A percentile compares a stretch with the other conserved stretches of the same genome.
These are phyloP conservation scores for Naegleria gruberi DNA, from an alignment of 208 protist species.

Conservation along the genomic window DNA sequence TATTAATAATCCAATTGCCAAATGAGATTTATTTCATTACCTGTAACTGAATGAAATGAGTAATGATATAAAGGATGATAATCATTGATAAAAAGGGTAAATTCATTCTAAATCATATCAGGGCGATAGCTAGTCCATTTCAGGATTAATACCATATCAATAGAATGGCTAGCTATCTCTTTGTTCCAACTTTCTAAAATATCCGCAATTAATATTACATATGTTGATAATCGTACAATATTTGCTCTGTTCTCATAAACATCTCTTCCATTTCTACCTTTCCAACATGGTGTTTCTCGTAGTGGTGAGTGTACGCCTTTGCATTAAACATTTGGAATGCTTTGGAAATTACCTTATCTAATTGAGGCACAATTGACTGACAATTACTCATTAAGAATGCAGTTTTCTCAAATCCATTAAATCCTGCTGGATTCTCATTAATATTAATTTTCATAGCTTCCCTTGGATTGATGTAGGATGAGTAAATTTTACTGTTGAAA, in stretches of 20 bases:
- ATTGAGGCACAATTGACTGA: constrained; percentile 22
- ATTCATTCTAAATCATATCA: too few relatives aligned
- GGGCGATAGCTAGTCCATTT: too few relatives aligned
- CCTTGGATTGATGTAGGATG: neutral
- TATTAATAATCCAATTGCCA: too few relatives aligned
- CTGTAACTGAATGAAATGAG: too few relatives aligned
- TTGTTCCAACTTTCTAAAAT: too few relatives aligned
- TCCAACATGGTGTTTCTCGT: constrained; percentile 17
- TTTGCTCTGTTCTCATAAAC: constrained; percentile 19
- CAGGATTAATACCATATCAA: too few relatives aligned
- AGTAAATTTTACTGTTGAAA: neutral
- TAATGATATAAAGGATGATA: too few relatives aligned
- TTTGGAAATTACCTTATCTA: constrained; percentile 24
- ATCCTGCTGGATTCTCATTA: neutral
- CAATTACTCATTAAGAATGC: constrained; percentile 12
- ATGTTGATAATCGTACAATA: constrained; percentile 25
- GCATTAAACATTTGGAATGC: constrained; percentile 31
- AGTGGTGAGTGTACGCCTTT: constrained; percentile 33
- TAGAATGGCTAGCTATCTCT: too few relatives aligned
- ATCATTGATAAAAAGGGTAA: too few relatives aligned
- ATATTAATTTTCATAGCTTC: neutral
- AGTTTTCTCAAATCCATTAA: constrained; percentile 1
- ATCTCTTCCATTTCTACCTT: constrained; percentile 17
- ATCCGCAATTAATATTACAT: too few relatives aligned
- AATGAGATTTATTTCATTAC: too few relatives aligned